Base-by-base conservation (phyloP, 805 yeast genomes). In the Tanozyma kutaoensis region DNA sequence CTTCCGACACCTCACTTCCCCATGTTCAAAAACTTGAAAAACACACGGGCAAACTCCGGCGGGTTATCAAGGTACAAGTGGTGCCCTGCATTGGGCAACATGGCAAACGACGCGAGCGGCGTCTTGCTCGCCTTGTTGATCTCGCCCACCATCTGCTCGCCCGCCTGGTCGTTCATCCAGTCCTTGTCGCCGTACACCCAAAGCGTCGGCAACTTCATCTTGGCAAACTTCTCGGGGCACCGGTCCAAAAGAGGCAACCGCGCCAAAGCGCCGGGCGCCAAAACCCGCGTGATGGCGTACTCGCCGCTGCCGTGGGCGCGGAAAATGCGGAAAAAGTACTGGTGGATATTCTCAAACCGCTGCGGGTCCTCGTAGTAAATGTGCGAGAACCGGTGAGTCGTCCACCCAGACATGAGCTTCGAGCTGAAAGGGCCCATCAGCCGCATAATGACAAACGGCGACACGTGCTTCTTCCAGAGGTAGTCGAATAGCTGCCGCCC, bases 141-240 rank as follows among this genome's bases (percentile, higher is more conserved):
- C 21, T 46, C 51, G 21, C 38, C 31, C 8, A 33, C 36, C 43
- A 45, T 45, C 18, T 38, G 43, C 20, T 25, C 43, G 3, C 84
- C 84, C 9, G 76, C 78, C 24, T 57, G 61, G 28, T 59, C 66
- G 33, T 69, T 68, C 82, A 75, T 75, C 84, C 84, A 75, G 45
- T 75, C 84, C 21, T 48, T 52, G 32, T 73, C 80, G 8, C 84
- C 84, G 39, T 75, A 75, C 14, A 73, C 34, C 75, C 78, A 72
- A 17, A 72, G 45, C 1, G 71, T 57, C 3, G 71, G 71, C 11
- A 67, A 36, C 32, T 41, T 26, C 60, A 47, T 25, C 36, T 51
- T 11, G 58, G 72, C 37, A 62, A 47, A 49, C 32, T 36, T 42
- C 22, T 46, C 42, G 1, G 66, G 66, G 26, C 59, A 46, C 38